Base-by-base conservation (phyloP, 306 rosid species). In the Carpinus viminea region DNA sequence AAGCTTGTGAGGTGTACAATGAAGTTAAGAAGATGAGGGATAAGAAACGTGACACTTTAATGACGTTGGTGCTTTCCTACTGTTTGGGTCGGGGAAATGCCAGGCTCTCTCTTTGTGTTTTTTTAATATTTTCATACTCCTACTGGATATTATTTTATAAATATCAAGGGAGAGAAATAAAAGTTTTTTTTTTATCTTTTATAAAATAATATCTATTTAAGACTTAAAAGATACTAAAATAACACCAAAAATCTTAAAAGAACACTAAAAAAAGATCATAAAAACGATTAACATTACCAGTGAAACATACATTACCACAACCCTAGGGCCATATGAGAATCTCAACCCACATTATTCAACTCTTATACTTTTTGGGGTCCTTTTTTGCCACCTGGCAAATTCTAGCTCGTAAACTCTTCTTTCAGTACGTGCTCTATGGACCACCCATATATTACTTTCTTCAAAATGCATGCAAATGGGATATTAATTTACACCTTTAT, bases 1-100 rank as follows among this genome's bases (percentile, higher is more conserved):
- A 24, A n/a, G 66, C 78, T 48, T 86, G 12, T 74, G 72, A 61
- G 87, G 87, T 74, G 74, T 74, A 83, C 8, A 41, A 5, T 41
- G 85, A 54, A 31, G 34, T 31, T 31, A 68, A 80, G 68, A 46
- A 71, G 20, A 2, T 0, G 53, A 36, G 60, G n/a, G 84, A 84
- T 51, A 60, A 78, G 79, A 34, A 50, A 64, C 7, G 65, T 21
- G 72, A 75, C 61, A 16, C n/a, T 20, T n/a, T 48, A 21, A 7
- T 68, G n/a, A 4, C 11, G 24, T 12, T 1, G 2, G 26, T 10
- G 20, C 1, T 52, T 54, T 62, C 69, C 34, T 9, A 21, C 36
- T 59, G 75, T 80, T 55, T 34, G 64, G 26, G 26, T 24, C n/a
- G 26, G 26, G 26, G 26, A 24, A 24, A 24, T 24, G 26, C 26